A percentile compares a stretch with the other conserved stretches of the same genome.
phyloP scores from a whole-genome alignment of 805 yeast genomes.

The Kurtzmaniella cleridarum region DNA sequence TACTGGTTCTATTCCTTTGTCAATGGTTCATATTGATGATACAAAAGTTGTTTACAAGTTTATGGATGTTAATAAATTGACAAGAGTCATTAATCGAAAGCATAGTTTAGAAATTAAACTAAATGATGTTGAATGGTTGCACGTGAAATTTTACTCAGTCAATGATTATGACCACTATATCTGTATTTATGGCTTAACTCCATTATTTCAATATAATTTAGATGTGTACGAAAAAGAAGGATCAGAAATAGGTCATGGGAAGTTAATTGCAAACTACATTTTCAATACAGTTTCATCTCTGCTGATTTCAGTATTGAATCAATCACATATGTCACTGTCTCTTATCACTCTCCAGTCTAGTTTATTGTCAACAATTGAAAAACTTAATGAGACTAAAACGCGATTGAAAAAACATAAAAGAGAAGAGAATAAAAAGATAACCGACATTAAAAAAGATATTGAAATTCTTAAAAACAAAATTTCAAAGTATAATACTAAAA shows the following conservation, averaged over 20 bases:
- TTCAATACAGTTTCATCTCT: conserved; percentile 25
- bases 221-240: conserved; percentile 16
- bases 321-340: conserved; percentile 23
- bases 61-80: conserved; percentile 10
- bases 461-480: conserved; percentile 27
- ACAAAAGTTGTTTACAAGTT: conserved; percentile 24
- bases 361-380: conserved; percentile 25
- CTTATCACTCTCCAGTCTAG: conserved; percentile 28
- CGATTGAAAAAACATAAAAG: conserved; percentile 28
- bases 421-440: conserved; percentile 31
- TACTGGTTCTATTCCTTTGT: conserved; percentile 10
- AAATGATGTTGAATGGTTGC: conserved; percentile 31
- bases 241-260: neutral
- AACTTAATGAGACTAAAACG: conserved; percentile 16
- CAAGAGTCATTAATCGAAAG: conserved; percentile 4
- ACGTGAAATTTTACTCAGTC: conserved; percentile 12
- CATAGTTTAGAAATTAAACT: conserved; percentile 16
- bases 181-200: conserved; percentile 30
- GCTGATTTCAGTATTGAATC: conserved; percentile 16
- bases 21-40: conserved; percentile 24
- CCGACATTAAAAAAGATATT: conserved; percentile 28
- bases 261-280: conserved; percentile 10
- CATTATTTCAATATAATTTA: conserved; percentile 32
- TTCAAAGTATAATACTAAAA: conserved; percentile 21
- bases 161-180: conserved; percentile 13